Percentiles rank a stretch among this genome's conserved stretches.
These are phyloP conservation scores for Debaryomyces coudertii DNA, from an alignment of 1,139 yeast genomes.

Conservation along the genomic window DNA sequence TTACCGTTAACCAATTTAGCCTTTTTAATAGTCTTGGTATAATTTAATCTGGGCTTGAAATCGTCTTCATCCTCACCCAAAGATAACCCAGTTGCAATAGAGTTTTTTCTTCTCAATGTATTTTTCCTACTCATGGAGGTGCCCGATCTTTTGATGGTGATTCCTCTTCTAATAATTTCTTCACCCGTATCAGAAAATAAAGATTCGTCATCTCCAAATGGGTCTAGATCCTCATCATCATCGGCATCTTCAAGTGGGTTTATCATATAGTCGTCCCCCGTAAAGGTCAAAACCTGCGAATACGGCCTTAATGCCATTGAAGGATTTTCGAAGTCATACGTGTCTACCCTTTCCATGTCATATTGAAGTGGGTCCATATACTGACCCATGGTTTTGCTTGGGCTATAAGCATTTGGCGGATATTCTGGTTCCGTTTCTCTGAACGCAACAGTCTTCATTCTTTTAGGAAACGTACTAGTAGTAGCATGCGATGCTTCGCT, in stretches of 20 bases:
- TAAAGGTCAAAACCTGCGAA: conserved; percentile 28
- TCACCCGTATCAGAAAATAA: conserved; percentile 48
- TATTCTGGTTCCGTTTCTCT: conserved; percentile 40
- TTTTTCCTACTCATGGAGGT: conserved; percentile 22
- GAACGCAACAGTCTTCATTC: conserved; percentile 38
- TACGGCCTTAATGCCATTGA: conserved; percentile 24
- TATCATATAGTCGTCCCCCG: conserved; percentile 47
- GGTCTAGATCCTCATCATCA: conserved; percentile 39
- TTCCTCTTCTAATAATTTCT: conserved; percentile 39
- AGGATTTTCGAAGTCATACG: conserved; percentile 23
- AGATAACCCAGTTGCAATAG: conserved; percentile 15
- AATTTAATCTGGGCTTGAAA: conserved; percentile 46
- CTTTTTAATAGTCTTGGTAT: conserved; percentile 51
- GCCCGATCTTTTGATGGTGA: conserved; percentile 31
- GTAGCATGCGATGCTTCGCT: conserved; percentile 3
- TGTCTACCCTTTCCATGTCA: conserved; percentile 20
- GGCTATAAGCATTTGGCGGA: conserved; percentile 36
- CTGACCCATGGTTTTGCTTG: conserved; percentile 23
- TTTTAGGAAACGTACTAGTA: conserved; percentile 10
- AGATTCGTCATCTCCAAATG: conserved; percentile 52
- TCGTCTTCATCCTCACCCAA: conserved; percentile 41
- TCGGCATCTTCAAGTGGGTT: conserved; percentile 48
- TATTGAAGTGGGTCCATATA: conserved; percentile 26
- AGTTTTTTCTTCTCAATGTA: conserved; percentile 17
- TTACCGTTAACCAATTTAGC: conserved; percentile 69